Base-by-base conservation (phyloP, 352 stramenopile species). In the Phytophthora niederhauseri region DNA sequence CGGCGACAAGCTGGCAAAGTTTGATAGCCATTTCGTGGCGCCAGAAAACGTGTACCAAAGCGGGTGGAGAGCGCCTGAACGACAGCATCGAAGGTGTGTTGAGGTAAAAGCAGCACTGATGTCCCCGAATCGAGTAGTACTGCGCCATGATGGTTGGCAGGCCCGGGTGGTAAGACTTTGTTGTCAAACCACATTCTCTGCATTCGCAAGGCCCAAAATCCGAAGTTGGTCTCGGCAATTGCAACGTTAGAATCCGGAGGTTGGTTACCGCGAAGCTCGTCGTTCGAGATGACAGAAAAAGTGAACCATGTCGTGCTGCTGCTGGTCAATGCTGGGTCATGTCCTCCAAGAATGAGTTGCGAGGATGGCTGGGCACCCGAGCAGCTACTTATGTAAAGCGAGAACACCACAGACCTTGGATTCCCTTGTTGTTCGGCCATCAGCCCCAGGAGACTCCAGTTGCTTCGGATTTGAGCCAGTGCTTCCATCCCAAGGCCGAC, bases 51-150 rank as follows among this genome's bases (percentile, higher is more conserved):
- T 19, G 20, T 55, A 8, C 59, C 58, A 41, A 73, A 64, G 15
- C 36, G 43, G 19, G 5, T 8, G 20, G 22, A 58, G 22, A 73
- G 59, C 4, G 26, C 36, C n/a, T 68, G 65, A 30, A 64, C 28
- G 24, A 68, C 17, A 19, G 12, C 54, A 52, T 66, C 26, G 41
- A 73, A 71, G 14, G 38, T 24, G 14, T 57, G 24, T 19, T 26
- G 48, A 51, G 70, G 56, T 6, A 77, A 24, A 15, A 76, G 55
- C 26, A 76, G 19, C 17, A 67, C 14, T 19, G 70, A 73, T 12
- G 65, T 63, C 8, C 70, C 60, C 1, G 65, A 77, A 51, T 77
- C 59, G 19, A 73, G 19, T 49, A 74, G 43, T 59, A 66, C 59
- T 4, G 54, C 28, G 28, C 51, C 28, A 2, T 58, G 24, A 6